Conservation (phyloP, 2,329 filamentous ascomycete species). For the Microcyclospora pomicola region DNA sequence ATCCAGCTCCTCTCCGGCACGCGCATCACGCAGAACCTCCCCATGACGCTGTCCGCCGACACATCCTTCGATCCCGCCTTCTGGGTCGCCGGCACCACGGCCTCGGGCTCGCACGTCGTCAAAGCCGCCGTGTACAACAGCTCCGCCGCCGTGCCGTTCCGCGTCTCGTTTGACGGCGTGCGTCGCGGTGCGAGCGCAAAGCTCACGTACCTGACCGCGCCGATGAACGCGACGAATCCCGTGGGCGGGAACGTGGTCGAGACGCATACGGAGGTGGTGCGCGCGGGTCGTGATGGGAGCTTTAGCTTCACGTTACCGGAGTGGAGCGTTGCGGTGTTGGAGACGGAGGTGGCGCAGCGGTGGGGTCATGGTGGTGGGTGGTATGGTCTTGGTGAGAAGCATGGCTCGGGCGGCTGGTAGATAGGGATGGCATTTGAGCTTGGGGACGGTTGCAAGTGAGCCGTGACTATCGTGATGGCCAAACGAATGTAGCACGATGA, state of each 20-base stretch:
- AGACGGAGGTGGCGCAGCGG: slow-evolving; percentile 14
- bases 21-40: slow-evolving; percentile 33
- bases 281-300: slow-evolving; percentile 31
- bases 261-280: slow-evolving; percentile 26
- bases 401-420: no score
- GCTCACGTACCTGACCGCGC: slow-evolving; percentile 31
- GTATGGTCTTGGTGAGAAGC: neutral
- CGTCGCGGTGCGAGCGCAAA: slow-evolving; percentile 19
- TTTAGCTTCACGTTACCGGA: slow-evolving; percentile 42
- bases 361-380: neutral
- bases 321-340: slow-evolving; percentile 43
- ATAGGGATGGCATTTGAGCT: no score
- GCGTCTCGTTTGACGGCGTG: slow-evolving; percentile 25
- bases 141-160: slow-evolving; percentile 25
- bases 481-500: no score
- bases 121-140: slow-evolving; percentile 38
- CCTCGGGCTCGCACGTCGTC: slow-evolving; percentile 26
- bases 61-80: slow-evolving; percentile 28
- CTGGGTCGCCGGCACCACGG: slow-evolving; percentile 32
- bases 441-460: no score
- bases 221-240: slow-evolving; percentile 16
- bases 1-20: slow-evolving; percentile 29
- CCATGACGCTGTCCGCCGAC: slow-evolving; percentile 23
- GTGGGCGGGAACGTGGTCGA: slow-evolving; percentile 38
- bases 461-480: no score